These are phyloP conservation scores for Pyrus hybrid DNA, from an alignment of 331 rosid genomes.

Conservation along the genomic window DNA sequence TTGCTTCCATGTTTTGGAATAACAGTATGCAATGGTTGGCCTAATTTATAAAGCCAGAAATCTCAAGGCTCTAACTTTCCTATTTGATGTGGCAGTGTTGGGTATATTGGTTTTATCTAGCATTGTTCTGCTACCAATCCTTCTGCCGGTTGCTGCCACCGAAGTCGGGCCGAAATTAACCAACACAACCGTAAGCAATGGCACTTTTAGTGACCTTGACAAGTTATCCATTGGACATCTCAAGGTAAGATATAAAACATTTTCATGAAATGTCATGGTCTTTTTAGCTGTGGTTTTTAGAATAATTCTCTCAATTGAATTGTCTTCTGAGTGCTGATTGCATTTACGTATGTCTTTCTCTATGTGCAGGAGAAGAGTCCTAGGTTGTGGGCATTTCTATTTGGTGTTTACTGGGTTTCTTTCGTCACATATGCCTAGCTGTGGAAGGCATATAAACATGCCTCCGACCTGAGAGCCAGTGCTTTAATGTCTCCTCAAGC, in stretches of 20 bases:
- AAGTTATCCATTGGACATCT: constrained; percentile 69
- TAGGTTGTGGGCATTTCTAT: constrained; percentile 81
- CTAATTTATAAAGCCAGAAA: not conserved
- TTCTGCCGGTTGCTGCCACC: constrained; percentile 71
- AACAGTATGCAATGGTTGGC: not conserved
- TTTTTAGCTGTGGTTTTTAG: not conserved
- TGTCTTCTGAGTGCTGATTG: not conserved
- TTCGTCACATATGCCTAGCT: constrained; percentile 52
- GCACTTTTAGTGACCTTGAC: constrained; percentile 60
- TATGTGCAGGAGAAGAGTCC: constrained; percentile 36
- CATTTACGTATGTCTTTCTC: constrained; percentile 8
- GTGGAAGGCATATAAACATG: constrained; percentile 83
- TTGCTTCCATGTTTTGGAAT: not conserved
- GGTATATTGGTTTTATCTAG: constrained; percentile 61
- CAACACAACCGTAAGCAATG: constrained; percentile 27
- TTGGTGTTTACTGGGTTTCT: constrained; percentile 70
- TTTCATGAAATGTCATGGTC: not conserved
- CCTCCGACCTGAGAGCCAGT: constrained; percentile 45
- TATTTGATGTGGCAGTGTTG: constrained; percentile 45
- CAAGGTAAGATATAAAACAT: constrained; percentile 24
- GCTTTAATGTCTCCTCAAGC: constrained; percentile 60
- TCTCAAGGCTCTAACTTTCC: not conserved
- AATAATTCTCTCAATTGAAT: not conserved
- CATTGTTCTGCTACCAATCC: constrained; percentile 66
- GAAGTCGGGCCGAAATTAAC: constrained; percentile 15